Evolutionary conservation across 768 basidiomycete species (phyloP), one percentile per base, ranked within the genome.

Genomic region (Serendipita sp.): DNA sequence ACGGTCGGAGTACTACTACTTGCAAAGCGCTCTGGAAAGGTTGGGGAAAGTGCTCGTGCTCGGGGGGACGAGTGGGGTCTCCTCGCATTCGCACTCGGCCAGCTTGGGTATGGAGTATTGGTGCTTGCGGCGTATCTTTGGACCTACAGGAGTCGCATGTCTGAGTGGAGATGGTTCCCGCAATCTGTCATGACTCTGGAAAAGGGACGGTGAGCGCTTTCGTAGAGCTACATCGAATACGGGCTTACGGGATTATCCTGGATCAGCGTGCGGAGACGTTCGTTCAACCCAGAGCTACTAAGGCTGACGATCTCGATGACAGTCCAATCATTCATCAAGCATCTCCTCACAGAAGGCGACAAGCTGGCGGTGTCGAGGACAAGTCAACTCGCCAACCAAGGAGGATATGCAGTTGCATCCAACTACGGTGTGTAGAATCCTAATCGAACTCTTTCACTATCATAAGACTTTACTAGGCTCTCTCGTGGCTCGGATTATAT

Each of bases 321-420:
- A 22, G 78, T 78, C 1, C 96, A 98, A 71, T 91, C 88, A 0
- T 66, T 96, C 2, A 78, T 97, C 65, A 99, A 99, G 71, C 96
- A 98, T 71, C 81, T 97, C 66, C 75, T 99, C 28, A 98, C 95
- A 0, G 96, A 98, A 69, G 92, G 90, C 2, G 96, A 99, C 72
- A 91, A 96, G 69, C 75, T 98, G 45, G 79, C 95, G 11, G 78
- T 99, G 17, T 89, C 90, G 0, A 82, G 81, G 70, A 82, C 90
- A 69, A 92, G 91, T 64, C 84, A 87, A 31, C 74, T 95, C 58
- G 76, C 83, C 50, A 87, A 94, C 70, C 93, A 97, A 72, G 95
- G 91, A 3, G 94, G 92, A 1, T 98, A 96, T 71, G 95, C 94
- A 0, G 78, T 98, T 13, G 95, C 96, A 13, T 86, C 88, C 42